Conservation (phyloP, 257 asterid species). For the Osmanthus fragrans region DNA sequence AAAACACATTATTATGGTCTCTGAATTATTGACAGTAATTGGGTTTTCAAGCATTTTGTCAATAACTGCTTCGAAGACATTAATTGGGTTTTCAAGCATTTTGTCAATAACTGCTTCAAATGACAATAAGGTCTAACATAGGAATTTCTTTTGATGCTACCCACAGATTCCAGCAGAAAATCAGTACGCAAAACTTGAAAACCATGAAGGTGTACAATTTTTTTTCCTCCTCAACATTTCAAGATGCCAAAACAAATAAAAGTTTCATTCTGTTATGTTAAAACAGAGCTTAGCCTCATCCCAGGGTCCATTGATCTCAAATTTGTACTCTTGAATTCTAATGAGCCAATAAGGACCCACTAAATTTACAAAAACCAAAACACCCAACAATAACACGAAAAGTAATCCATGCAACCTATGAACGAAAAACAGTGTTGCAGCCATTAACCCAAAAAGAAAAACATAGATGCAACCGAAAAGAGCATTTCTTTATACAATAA, state of each 20-base stretch:
- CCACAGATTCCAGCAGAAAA: neutral
- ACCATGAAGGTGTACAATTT: neutral
- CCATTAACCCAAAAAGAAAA: conserved; percentile 62
- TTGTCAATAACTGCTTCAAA: neutral
- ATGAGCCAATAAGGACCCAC: conserved; percentile 92
- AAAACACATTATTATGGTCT: too few relatives aligned
- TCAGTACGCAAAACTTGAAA: neutral
- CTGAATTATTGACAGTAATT: too few relatives aligned
- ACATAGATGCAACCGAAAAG: conserved; percentile 67
- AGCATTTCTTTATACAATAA: conserved; percentile 64
- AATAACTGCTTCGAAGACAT: too few relatives aligned
- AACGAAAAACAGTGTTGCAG: conserved; percentile 44
- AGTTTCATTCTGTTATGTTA: conserved; percentile 57
- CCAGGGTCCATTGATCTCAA: conserved; percentile 98
- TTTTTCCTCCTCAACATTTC: neutral
- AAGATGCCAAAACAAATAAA: neutral
- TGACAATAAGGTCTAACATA: too few relatives aligned
- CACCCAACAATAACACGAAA: conserved; percentile 50
- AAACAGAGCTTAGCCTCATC: conserved; percentile 96
- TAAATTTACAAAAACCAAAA: conserved; percentile 68
- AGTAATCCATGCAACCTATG: conserved; percentile 56
- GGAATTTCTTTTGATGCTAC: neutral
- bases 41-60: too few relatives aligned
- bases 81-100: too few relatives aligned
- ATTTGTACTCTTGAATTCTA: conserved; percentile 84